These are phyloP conservation scores for Cercospora sp. DNA, from an alignment of 2,329 filamentous ascomycete genomes.

Conservation along the genomic window DNA sequence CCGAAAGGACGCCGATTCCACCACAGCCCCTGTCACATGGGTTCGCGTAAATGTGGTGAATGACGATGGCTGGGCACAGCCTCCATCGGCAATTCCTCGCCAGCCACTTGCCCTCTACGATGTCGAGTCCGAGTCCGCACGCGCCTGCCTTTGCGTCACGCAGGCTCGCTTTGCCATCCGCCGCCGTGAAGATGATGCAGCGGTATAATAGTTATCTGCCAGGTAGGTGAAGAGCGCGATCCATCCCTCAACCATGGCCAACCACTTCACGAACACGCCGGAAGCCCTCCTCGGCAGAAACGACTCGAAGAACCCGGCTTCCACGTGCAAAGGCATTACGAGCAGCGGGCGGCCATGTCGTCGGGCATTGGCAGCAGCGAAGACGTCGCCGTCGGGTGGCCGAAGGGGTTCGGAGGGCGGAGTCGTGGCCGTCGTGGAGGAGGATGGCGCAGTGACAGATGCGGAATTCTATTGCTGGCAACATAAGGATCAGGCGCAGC, in stretches of 20 bases:
- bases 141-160: conserved; percentile 21
- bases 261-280: conserved; percentile 47
- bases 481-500: conserved; percentile 80
- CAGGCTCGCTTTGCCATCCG: conserved; percentile 16
- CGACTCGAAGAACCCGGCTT: conserved; percentile 80
- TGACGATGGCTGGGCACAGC: conserved; percentile 4
- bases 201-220: neutral
- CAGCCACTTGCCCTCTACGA: neutral
- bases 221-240: conserved; percentile 10
- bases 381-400: conserved; percentile 38
- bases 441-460: conserved; percentile 55
- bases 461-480: conserved; percentile 87
- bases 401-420: conserved; percentile 30
- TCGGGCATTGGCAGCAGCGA: conserved; percentile 60
- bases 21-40: conserved; percentile 3
- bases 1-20: neutral
- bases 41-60: neutral
- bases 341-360: conserved; percentile 80
- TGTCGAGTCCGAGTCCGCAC: conserved; percentile 14
- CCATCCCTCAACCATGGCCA: conserved; percentile 12
- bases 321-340: conserved; percentile 87
- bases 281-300: conserved; percentile 75
- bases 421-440: conserved; percentile 46
- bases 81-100: conserved; percentile 8
- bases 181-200: conserved; percentile 16